Conservation (phyloP, 345 rosid genomes). For the Camelina hispida region DNA sequence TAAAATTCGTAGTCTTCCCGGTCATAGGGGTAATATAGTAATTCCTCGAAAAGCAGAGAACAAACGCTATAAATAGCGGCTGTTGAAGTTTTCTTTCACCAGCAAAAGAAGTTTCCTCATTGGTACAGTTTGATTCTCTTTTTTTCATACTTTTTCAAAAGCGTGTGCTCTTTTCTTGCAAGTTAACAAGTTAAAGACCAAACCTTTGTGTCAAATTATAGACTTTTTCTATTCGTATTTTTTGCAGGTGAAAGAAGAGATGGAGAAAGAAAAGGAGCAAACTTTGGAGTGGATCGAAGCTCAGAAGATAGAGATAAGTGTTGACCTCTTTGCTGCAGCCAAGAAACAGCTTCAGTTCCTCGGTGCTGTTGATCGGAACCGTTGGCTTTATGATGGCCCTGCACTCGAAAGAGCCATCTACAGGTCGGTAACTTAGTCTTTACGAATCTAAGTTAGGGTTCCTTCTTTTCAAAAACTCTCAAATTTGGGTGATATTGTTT, state of each 20-base stretch:
- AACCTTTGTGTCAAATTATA: not conserved
- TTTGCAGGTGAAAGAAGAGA: constrained; percentile 28
- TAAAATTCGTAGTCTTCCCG: not conserved
- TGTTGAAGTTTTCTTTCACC: constrained; percentile 9
- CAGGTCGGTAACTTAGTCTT: constrained; percentile 54
- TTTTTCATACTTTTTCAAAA: constrained; percentile 1
- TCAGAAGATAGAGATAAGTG: constrained; percentile 62
- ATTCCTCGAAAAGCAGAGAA: not conserved
- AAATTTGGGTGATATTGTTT: constrained; percentile 12
- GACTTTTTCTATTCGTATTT: not conserved
- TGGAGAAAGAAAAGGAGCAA: constrained; percentile 53
- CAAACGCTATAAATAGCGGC: constrained; percentile 20
- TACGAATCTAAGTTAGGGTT: not conserved
- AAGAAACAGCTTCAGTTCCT: constrained; percentile 80
- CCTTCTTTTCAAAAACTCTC: not conserved
- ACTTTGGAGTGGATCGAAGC: constrained; percentile 75
- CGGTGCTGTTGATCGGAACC: constrained; percentile 70
- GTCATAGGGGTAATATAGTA: constrained; percentile 2
- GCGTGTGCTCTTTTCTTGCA: constrained; percentile 18
- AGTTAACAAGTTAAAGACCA: not conserved
- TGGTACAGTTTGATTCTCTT: constrained; percentile 24
- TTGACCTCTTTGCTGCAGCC: constrained; percentile 72
- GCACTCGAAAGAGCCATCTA: constrained; percentile 73
- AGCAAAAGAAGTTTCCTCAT: not conserved
- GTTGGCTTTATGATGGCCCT: constrained; percentile 80